phyloP scores from a whole-genome alignment of 2,329 filamentous ascomycete genomes.

The Rhinocladiella similis region DNA sequence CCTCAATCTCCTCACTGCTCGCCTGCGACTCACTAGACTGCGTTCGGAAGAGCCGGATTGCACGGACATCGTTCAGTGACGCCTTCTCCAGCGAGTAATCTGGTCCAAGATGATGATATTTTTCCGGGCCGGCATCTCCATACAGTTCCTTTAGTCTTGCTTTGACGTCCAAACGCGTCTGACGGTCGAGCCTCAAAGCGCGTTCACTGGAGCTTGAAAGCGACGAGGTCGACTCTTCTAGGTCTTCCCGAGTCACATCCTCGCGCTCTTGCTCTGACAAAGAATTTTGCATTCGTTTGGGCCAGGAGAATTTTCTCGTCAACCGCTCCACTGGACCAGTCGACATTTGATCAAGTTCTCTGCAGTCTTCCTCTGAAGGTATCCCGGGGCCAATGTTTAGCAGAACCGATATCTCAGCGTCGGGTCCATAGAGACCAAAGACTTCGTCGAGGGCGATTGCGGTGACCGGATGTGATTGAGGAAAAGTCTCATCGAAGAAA shows the following conservation, averaged over 20 bases:
- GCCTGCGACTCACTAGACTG: constrained; percentile 1
- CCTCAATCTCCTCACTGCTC: constrained; percentile 5
- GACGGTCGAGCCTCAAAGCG: constrained; percentile 12
- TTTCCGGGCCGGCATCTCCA: constrained; percentile 6
- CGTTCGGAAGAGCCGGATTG: constrained; percentile 1
- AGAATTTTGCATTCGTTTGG: constrained; percentile 1
- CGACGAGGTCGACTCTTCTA: background rate
- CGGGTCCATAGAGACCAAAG: constrained; percentile 6
- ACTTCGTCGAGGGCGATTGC: constrained; percentile 17
- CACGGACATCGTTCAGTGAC: constrained; percentile 17
- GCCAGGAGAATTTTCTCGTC: constrained; percentile 16
- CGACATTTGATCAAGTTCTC: constrained; percentile 15
- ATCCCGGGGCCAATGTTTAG: constrained; percentile 19
- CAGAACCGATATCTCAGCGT: constrained; percentile 14
- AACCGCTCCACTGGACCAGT: constrained; percentile 9
- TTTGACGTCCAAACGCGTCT: constrained; percentile 13
- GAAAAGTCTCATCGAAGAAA: constrained; percentile 18
- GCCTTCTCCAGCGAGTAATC: constrained; percentile 12
- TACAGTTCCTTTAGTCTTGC: constrained; percentile 9
- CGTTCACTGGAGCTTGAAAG: constrained; percentile 7
- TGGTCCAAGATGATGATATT: constrained; percentile 19
- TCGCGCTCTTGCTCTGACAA: background rate
- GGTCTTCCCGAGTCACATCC: background rate
- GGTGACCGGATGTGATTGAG: constrained; percentile 17
- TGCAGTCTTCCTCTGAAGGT: constrained; percentile 10